Evolutionary conservation across 352 stramenopile genomes (phyloP).

Genomic region (Pythium guiyangense): DNA sequence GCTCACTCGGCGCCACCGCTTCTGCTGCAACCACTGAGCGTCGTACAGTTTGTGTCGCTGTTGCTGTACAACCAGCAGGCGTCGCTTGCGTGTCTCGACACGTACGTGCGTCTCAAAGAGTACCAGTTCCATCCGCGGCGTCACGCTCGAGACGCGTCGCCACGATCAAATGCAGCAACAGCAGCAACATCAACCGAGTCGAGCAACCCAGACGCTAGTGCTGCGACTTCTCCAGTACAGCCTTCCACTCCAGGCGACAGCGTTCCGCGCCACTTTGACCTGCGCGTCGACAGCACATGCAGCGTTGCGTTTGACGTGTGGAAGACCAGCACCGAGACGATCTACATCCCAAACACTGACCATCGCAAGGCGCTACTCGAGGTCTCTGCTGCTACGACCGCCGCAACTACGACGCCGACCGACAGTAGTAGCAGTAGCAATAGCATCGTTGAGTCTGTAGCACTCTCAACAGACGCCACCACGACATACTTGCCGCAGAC

Average conservation of each 20-base stretch:
- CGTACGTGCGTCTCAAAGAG: constrained; percentile 61
- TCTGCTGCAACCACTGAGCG: constrained; percentile 11
- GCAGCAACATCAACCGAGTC: background rate
- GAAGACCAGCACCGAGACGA: constrained; percentile 30
- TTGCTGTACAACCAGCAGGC: constrained; percentile 21
- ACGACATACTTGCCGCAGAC: background rate
- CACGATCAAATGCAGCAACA: background rate
- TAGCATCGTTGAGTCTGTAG: no score
- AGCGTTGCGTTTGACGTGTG: constrained; percentile 55
- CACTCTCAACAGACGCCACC: no score
- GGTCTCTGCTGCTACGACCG: background rate
- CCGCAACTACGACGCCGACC: background rate
- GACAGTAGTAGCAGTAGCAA: no score
- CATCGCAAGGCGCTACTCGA: background rate
- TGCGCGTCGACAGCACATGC: constrained; percentile 4
- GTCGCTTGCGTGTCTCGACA: constrained; percentile 37
- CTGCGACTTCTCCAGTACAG: background rate
- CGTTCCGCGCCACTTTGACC: constrained; percentile 10
- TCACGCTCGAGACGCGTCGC: constrained; percentile 6
- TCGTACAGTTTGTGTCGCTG: constrained; percentile 23
- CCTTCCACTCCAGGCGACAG: background rate
- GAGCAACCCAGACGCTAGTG: no score
- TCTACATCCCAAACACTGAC: constrained; percentile 13
- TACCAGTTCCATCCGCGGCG: constrained; percentile 63
- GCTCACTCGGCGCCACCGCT: background rate